Conservation (phyloP, 805 yeast genomes). For the Saccharomyces paradoxus region DNA sequence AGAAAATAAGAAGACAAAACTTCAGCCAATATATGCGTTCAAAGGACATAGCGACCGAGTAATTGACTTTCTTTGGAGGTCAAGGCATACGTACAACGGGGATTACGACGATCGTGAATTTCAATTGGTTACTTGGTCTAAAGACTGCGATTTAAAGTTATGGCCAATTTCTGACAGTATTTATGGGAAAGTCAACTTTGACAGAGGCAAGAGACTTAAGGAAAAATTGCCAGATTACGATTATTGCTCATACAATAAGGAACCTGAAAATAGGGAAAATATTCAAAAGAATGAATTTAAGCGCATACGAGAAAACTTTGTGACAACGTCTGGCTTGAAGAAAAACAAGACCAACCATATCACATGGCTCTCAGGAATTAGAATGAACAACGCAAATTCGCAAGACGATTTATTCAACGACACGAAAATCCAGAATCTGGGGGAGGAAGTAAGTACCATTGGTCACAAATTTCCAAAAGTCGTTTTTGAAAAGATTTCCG, state of each 20-base stretch:
- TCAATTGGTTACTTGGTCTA: constrained; percentile 90
- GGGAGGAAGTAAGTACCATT: constrained; percentile 83
- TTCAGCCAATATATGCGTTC: constrained; percentile 53
- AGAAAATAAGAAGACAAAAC: constrained; percentile 27
- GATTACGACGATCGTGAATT: constrained; percentile 65
- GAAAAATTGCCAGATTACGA: constrained; percentile 37
- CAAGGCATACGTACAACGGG: constrained; percentile 41
- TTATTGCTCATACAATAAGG: constrained; percentile 43
- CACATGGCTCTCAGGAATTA: constrained; percentile 89
- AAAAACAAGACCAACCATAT: constrained; percentile 48
- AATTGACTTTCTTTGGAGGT: constrained; percentile 83
- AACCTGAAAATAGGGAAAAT: constrained; percentile 34
- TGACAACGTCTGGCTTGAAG: constrained; percentile 33
- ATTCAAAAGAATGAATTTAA: constrained; percentile 13
- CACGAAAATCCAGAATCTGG: constrained; percentile 52
- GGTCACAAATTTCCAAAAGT: constrained; percentile 86
- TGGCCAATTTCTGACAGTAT: constrained; percentile 60
- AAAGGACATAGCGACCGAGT: constrained; percentile 80
- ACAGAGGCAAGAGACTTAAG: constrained; percentile 32
- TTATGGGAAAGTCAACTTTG: constrained; percentile 40
- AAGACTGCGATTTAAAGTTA: constrained; percentile 72
- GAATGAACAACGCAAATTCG: constrained; percentile 40
- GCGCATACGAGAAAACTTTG: constrained; percentile 34
- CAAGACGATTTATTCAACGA: constrained; percentile 33
- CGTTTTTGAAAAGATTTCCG: constrained; percentile 78